phyloP scores from a whole-genome alignment of 1,139 yeast genomes.

The Debaryomyces sp. region DNA sequence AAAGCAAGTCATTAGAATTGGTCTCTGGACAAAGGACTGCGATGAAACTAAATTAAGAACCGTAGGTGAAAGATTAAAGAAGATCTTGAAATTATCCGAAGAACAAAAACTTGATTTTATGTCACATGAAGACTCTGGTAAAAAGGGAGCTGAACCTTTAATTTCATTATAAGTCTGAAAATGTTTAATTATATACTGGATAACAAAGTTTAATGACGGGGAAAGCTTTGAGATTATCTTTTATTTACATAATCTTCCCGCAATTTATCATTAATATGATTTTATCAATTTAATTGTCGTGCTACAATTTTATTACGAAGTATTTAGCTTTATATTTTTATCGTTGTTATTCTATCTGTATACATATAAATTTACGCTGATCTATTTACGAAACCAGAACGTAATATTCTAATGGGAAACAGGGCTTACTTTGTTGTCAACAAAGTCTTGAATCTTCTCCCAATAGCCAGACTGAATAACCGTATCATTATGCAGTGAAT shows the following conservation, averaged over 20 bases:
- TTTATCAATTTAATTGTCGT: neutral
- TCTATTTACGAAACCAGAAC: constrained; percentile 11
- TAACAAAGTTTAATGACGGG: constrained; percentile 1
- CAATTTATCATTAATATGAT: neutral
- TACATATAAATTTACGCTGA: constrained; percentile 22
- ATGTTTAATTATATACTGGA: constrained; percentile 2
- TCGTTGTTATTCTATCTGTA: constrained; percentile 16
- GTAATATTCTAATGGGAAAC: constrained; percentile 30
- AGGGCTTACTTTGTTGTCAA: constrained; percentile 44
- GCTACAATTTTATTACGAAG: constrained; percentile 3
- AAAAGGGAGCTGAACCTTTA: constrained; percentile 46
- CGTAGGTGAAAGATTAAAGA: constrained; percentile 86
- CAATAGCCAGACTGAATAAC: constrained; percentile 74
- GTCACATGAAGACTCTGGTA: constrained; percentile 59
- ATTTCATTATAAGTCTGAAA: constrained; percentile 34
- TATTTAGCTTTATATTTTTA: constrained; percentile 6
- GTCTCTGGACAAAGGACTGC: constrained; percentile 91
- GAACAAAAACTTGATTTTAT: constrained; percentile 76
- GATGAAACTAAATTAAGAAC: constrained; percentile 62
- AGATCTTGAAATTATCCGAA: constrained; percentile 68
- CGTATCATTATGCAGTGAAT: constrained; percentile 81
- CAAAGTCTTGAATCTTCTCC: constrained; percentile 64
- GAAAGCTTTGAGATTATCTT: neutral
- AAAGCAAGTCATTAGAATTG: constrained; percentile 80
- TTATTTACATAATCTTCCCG: neutral